Evolutionary conservation across 2,329 filamentous ascomycete species (phyloP).

Genomic region (Talaromyces sp.): DNA sequence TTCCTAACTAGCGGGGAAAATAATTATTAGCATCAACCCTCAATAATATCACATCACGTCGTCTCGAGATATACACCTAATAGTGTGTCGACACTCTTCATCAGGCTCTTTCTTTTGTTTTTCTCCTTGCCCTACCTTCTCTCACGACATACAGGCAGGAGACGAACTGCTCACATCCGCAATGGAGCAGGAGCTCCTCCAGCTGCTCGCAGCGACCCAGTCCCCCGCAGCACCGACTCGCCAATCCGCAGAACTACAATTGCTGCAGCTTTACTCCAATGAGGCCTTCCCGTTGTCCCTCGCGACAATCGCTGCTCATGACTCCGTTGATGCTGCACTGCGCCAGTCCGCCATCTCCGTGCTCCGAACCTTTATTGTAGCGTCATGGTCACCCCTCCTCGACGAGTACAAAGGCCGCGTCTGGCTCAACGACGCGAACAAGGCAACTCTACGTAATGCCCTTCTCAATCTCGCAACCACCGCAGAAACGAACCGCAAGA

Average conservation of each 20-base stretch:
- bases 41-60: background rate
- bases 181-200: conserved; percentile 92
- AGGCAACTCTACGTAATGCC: conserved; percentile 67
- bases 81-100: background rate
- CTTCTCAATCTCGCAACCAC: conserved; percentile 76
- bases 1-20: background rate
- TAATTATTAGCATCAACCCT: conserved; percentile 5
- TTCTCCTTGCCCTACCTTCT: background rate
- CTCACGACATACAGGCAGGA: background rate
- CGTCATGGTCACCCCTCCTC: conserved; percentile 75
- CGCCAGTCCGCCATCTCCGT: conserved; percentile 79
- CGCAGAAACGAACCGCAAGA: conserved; percentile 72
- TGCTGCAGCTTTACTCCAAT: conserved; percentile 66
- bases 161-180: conserved; percentile 24
- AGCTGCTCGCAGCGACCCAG: conserved; percentile 83
- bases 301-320: conserved; percentile 74
- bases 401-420: conserved; percentile 67
- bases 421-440: conserved; percentile 68
- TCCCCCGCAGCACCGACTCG: conserved; percentile 70
- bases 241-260: conserved; percentile 80
- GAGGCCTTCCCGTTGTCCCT: conserved; percentile 75
- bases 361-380: conserved; percentile 78
- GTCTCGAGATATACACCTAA: background rate
- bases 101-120: background rate
- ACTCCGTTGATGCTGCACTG: conserved; percentile 67